A percentile compares a stretch with the other conserved stretches of the same genome.
Evolutionary conservation across 257 asterid species (phyloP).

Genomic region (Dorcoceras hygrometricum): DNA sequence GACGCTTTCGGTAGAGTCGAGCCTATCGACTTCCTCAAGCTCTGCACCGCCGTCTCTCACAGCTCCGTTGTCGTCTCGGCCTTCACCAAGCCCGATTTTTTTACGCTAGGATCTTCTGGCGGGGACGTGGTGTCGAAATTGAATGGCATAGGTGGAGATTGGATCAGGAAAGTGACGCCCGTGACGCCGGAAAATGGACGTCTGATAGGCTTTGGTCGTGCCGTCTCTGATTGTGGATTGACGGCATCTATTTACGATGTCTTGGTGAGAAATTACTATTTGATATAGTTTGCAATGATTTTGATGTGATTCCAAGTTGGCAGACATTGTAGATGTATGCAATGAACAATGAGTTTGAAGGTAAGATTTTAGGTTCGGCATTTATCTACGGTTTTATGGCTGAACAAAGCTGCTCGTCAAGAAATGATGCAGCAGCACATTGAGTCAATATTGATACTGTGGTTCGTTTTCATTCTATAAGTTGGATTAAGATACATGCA

Average conservation of each 20-base stretch:
- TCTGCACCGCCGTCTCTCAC: conserved; percentile 60
- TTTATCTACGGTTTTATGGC: no score
- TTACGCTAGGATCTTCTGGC: conserved; percentile 14
- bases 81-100: conserved; percentile 53
- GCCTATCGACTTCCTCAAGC: conserved; percentile 55
- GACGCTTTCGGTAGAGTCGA: conserved; percentile 57
- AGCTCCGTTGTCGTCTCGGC: conserved; percentile 75
- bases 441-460: no score
- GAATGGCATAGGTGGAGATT: conserved; percentile 54
- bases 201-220: conserved; percentile 87
- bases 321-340: not conserved
- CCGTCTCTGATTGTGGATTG: conserved; percentile 73
- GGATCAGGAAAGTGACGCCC: conserved; percentile 57
- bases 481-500: no score
- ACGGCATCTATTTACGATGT: conserved; percentile 82
- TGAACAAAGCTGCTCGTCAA: no score
- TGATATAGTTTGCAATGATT: not conserved
- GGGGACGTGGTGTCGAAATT: conserved; percentile 18
- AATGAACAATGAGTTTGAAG: no score
- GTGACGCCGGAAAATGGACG: conserved; percentile 66
- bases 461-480: no score
- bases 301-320: not conserved
- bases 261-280: conserved; percentile 48
- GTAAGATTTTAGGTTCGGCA: no score
- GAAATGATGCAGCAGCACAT: no score